Evolutionary conservation across 2,329 filamentous ascomycete species (phyloP), one percentile per base, ranked within the genome.

Genomic region (Trichoderma polysporum): DNA sequence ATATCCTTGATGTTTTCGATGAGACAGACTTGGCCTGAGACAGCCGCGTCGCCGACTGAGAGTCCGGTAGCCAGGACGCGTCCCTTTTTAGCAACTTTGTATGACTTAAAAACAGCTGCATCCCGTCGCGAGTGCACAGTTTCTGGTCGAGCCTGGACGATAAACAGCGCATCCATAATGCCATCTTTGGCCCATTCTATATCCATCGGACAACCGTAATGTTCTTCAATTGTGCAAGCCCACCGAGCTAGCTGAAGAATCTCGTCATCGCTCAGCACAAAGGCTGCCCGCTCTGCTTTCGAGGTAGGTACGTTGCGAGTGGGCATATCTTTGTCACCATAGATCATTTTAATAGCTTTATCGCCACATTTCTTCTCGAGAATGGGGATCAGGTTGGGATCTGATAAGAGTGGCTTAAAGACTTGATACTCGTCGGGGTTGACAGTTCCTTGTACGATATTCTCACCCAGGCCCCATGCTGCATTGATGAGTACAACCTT

Each of bases 131-230:
- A 78, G 64, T 78, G 77, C 7, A 79, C 75, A 0, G 76, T 78
- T 62, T 79, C 77, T 2, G 78, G 76, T 2, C 78, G 73, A 31
- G 77, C 76, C 66, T 79, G 77, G 9, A 79, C 76, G 39, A 79
- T 75, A 60, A 75, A 79, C 19, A 79, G 68, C 31, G 75, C 67
- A 19, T 66, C 69, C 8, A 70, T 73, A 35, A 70, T 65, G 56
- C 74, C 74, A 47, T 78, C 77, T 58, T 76, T 78, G 27, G 77
- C 78, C 77, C 77, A 80, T 67, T 79, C 78, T 67, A 79, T 78
- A 54, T 80, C 77, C 77, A 79, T 79, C 0, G 76, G 74, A 54
- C 74, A 74, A 1, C 71, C 70, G 54, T 79, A 80, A 66, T 79
- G 77, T 50, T 73, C 59, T 57, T 80, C 77, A 39, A 79, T 75